Evolutionary conservation across 2,329 filamentous ascomycete species (phyloP).

Genomic region (Penicillium vulpinum): DNA sequence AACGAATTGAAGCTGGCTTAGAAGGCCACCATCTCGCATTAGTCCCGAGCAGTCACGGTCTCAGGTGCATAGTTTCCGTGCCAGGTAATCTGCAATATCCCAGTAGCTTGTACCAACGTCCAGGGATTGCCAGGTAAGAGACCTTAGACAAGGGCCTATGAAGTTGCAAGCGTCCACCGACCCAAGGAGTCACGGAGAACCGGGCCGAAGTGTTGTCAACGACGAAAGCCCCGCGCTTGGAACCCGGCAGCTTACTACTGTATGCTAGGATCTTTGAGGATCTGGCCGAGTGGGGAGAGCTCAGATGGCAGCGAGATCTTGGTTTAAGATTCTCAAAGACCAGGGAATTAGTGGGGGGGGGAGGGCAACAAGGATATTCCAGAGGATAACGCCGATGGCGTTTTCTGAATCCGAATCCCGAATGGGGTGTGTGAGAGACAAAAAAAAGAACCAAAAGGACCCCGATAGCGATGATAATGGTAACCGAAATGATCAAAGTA

Average conservation of each 20-base stretch:
- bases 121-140: slow-evolving; percentile 15
- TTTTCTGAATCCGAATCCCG: neutral
- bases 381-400: neutral
- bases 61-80: slow-evolving; percentile 29
- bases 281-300: neutral
- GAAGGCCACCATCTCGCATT: slow-evolving; percentile 31
- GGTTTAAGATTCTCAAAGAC: neutral
- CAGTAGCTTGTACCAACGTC: slow-evolving; percentile 25
- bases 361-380: neutral
- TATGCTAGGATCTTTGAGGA: neutral
- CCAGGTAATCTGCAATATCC: slow-evolving; percentile 31
- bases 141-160: slow-evolving; percentile 1
- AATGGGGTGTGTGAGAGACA: neutral
- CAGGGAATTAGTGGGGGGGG: neutral
- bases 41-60: slow-evolving; percentile 22
- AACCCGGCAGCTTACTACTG: neutral
- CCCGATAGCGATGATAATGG: slow-evolving; percentile 4
- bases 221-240: neutral
- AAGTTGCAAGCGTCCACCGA: slow-evolving; percentile 11
- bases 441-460: neutral
- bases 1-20: slow-evolving; percentile 21
- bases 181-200: slow-evolving; percentile 16
- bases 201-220: slow-evolving; percentile 9
- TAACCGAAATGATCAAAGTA: slow-evolving; percentile 13
- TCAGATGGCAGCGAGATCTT: slow-evolving; percentile 3